Evolutionary conservation across 306 rosid genomes (phyloP), one percentile per base, ranked within the genome.

Genomic region (Rubus parviflorus): DNA sequence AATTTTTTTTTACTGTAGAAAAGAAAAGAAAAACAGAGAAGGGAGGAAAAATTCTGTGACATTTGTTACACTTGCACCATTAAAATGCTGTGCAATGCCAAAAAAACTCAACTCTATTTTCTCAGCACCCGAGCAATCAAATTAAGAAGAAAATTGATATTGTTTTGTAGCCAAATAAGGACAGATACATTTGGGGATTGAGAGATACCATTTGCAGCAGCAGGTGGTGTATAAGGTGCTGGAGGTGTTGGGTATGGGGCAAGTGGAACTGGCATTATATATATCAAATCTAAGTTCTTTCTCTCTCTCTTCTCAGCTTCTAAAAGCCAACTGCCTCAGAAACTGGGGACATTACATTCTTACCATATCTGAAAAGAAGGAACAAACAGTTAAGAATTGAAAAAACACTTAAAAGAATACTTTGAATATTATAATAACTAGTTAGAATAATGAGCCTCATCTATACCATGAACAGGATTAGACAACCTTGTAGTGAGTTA

Each of bases 241-340:
- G 92, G 89, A 66, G 94, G 90, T 35, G 94, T 81, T 19, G 99
- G 99, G 75, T 92, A 95, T 23, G 99, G 99, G 0, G 98, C 99
- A 89, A 96, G 99, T 80, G 98, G 99, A 88, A 96, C 98, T 87
- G 99, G 99, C 99, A 96, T 96, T 92, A 15, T 65, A 86, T 88
- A 60, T 67, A 85, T 62, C 2, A 64, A 77, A 52, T 73, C 68
- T 79, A 8, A 79, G 74, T 64, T 53, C 62, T 48, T 14, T 54
- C 61, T 23, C 69, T 81, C 74, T 80, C 87, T 87, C 77, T 66
- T 81, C 77, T 73, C 72, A 86, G 76, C 67, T 90, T 87, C 75
- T 20, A 72, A 58, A 70, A 82, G 68, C 72, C 54, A 71, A 49
- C 72, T 72, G 70, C 73, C 61, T 85, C 76, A 79, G 70, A 77